Conservation (phyloP, 2,329 filamentous ascomycete species). For the Sclerotinia minor region DNA sequence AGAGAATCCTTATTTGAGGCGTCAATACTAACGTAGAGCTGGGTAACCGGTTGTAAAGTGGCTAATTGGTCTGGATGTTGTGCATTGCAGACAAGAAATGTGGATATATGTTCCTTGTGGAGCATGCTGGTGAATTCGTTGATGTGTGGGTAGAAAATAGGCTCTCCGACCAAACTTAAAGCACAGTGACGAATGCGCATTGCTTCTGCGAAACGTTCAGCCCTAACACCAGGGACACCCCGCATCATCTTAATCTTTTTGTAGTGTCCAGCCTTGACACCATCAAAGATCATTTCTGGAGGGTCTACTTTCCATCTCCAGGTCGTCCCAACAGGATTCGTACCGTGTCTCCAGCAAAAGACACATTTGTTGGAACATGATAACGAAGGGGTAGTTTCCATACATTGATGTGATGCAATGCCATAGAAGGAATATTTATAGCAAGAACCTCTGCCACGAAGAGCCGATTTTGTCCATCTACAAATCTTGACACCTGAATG, state of each 20-base stretch:
- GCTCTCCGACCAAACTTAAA: constrained; percentile 87
- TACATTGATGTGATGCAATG: constrained; percentile 93
- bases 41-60: constrained; percentile 80
- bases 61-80: constrained; percentile 92
- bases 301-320: constrained; percentile 97
- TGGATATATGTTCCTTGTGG: constrained; percentile 83
- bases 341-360: constrained; percentile 98
- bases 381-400: constrained; percentile 95
- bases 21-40: constrained; percentile 95
- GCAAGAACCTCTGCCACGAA: constrained; percentile 89
- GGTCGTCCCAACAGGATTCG: constrained; percentile 92
- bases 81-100: constrained; percentile 94
- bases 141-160: constrained; percentile 98
- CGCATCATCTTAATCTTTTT: constrained; percentile 97
- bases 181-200: constrained; percentile 94
- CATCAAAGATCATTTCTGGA: constrained; percentile 83
- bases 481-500: constrained; percentile 98
- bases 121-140: constrained; percentile 86
- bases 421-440: constrained; percentile 99
- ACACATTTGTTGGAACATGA: constrained; percentile 98
- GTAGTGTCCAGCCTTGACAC: constrained; percentile 90
- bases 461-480: constrained; percentile 95
- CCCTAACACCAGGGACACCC: constrained; percentile 86
- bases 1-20: constrained; percentile 87
- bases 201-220: constrained; percentile 88